Conservation (phyloP, 1,284 basidiomycete genomes). For the Schizopora paradoxa region DNA sequence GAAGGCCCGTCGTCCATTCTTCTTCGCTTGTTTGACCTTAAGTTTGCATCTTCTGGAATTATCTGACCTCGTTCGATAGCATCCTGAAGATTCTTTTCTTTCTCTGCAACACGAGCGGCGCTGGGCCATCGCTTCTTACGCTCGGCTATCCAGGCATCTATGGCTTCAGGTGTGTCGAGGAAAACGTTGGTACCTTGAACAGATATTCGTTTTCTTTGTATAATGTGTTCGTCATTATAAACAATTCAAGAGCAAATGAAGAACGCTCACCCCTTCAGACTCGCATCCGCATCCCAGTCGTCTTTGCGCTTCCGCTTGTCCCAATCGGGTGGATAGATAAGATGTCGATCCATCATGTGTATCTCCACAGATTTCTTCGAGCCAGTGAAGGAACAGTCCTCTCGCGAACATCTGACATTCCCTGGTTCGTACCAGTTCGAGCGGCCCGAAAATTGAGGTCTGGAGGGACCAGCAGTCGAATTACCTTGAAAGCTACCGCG, state of each 20-base stretch:
- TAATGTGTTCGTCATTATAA: constrained; percentile 5
- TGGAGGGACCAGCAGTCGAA: not conserved
- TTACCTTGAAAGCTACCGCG: not conserved
- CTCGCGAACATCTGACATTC: constrained; percentile 54
- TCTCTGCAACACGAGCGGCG: constrained; percentile 62
- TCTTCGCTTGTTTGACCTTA: constrained; percentile 31
- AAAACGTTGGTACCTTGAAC: constrained; percentile 79
- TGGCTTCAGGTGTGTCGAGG: constrained; percentile 76
- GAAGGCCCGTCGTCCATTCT: constrained; percentile 23
- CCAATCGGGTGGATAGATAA: constrained; percentile 77
- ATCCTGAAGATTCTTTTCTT: constrained; percentile 68
- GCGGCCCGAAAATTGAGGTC: constrained; percentile 19
- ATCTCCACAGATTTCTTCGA: constrained; percentile 70
- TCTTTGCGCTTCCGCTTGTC: constrained; percentile 52
- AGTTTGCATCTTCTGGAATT: constrained; percentile 40
- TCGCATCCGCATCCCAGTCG: constrained; percentile 75
- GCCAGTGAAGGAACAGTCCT: constrained; percentile 69
- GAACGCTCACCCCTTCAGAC: constrained; percentile 56
- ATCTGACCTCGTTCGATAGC: constrained; percentile 77
- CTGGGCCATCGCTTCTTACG: constrained; percentile 83
- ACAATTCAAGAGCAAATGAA: constrained; percentile 5
- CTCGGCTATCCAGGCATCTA: constrained; percentile 83
- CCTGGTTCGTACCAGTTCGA: constrained; percentile 72
- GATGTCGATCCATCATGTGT: constrained; percentile 88
- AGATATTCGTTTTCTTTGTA: constrained; percentile 55